Evolutionary conservation across 1,284 basidiomycete species (phyloP), one percentile per base, ranked within the genome.

Genomic region (Leccinum laetum): DNA sequence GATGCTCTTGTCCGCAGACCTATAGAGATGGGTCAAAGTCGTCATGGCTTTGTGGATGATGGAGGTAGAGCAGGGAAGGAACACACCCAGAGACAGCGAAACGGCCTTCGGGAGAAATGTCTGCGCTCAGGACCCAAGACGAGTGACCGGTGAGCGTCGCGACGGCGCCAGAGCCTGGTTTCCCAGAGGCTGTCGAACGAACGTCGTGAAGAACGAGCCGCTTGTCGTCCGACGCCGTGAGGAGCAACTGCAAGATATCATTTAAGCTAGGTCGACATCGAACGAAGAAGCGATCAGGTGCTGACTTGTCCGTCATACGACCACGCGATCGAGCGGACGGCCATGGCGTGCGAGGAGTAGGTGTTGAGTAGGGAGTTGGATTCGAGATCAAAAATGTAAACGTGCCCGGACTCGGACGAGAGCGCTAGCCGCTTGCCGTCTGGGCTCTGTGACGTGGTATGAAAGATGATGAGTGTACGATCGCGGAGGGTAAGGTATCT

Each of bases 161-260:
- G 16, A 95, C 92, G 1, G 90, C 89, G 26, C 92, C 91, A 39
- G 86, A 86, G 2, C 91, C 90, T 14, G 83, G 80, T 68, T 81
- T 84, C 64, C 79, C 83, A 16, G 87, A 83, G 2, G 87, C 73
- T 0, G 86, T 82, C 58, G 78, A 78, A 44, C 92, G 88, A 16
- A 95, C 91, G 73, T 96, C 94, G 75, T 96, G 93, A 53, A 96
- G 78, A 60, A 93, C 88, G 63, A 96, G 87, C 13, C 92, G 87
- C 73, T 93, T 92, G 77, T 96, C 94, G 76, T 96, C 94, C 1
- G 93, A 94, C 5, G 90, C 94, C 37, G 92, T 93, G 58, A 94
- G 81, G 5, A 96, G 82, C 64, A 94, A 84, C 93, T 95, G 67
- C n/a, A 16, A 53, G 24, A 53, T 8, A 14, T 57, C 6, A 52